Base-by-base conservation (phyloP, 495 filamentous ascomycete species). In the Physcia stellaris region DNA sequence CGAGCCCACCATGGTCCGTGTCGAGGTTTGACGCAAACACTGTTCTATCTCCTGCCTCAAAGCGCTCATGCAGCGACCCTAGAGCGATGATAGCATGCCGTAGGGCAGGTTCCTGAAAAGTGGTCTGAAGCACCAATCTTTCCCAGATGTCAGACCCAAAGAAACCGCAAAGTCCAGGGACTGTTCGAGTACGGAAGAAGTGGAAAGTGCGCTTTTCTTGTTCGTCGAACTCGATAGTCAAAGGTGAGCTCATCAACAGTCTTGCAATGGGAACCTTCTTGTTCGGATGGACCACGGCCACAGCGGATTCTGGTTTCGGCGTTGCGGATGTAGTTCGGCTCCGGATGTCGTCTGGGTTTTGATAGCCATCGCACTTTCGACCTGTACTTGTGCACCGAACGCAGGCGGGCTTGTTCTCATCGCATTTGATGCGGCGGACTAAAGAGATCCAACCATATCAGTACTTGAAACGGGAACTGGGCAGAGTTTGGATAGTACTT, bases 31-130 rank as follows among this genome's bases (percentile, higher is more conserved):
- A 38, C 18, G 41, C 46, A 2, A 40, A 21, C 10, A 45, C 23
- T 17, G 19, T 41, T 6, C 12, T 29, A 30, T 46, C 46, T 7
- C 31, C 36, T 2, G 66, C 64, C 54, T 68, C 62, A 31, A 78
- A 55, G 2, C 68, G 71, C 46, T 77, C 71, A 41, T 80, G 79
- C 18, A 79, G 56, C 1, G 75, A 71, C 33, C 73, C 71, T 19
- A 83, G 56, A 27, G 76, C 77, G 11, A 80, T 62, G 1, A 79
- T 66, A 6, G 78, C 75, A 52, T 83, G 76, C 17, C 71, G 65
- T 30, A 83, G 73, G 4, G 71, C 63, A 3, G 77, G 61, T 49
- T 79, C 72, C 12, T 65, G 64, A 33, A 73, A 66, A 28, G 71
- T 74, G 43, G 73, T 72, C 49, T 75, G 71, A 24, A 79, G 54